These are phyloP conservation scores for Smallanthus sonchifolius DNA, from an alignment of 129 eudicot species.

Conservation along the genomic window DNA sequence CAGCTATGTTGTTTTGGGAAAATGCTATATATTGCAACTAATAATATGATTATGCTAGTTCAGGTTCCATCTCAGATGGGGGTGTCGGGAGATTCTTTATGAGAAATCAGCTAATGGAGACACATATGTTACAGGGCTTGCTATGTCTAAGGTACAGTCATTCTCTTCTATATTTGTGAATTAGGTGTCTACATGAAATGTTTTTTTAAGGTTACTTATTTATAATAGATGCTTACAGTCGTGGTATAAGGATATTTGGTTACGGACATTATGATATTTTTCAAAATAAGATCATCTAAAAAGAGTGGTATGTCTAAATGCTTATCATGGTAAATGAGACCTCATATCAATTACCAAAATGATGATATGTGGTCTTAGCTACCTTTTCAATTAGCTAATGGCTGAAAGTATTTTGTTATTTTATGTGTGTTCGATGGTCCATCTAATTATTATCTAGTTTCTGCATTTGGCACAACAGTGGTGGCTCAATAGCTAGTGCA, in stretches of 20 bases:
- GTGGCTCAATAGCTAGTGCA: slow-evolving; percentile 18
- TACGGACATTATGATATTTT: not conserved
- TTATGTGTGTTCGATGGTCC: not conserved
- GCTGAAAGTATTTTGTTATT: slow-evolving; percentile 9
- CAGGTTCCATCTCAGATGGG: slow-evolving; percentile 99
- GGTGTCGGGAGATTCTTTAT: slow-evolving; percentile 88
- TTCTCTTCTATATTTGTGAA: slow-evolving; percentile 9
- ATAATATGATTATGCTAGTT: slow-evolving; percentile 19
- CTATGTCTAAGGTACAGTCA: slow-evolving; percentile 77
- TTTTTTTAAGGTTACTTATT: not conserved
- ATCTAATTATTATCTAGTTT: not conserved
- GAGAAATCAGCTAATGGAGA: slow-evolving; percentile 68
- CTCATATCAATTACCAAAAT: not conserved
- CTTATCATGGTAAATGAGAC: not conserved
- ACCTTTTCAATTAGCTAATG: slow-evolving; percentile 6
- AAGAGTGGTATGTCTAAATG: not conserved
- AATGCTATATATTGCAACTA: slow-evolving; percentile 1
- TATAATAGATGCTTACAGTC: not conserved
- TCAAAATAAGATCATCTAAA: not conserved
- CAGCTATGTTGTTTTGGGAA: slow-evolving; percentile 1
- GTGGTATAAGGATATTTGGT: not conserved
- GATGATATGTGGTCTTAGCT: slow-evolving; percentile 11
- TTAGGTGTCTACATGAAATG: not conserved
- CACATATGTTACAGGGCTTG: slow-evolving; percentile 73
- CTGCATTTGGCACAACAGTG: slow-evolving; percentile 1